Percentiles rank a stretch among this genome's conserved stretches.
Evolutionary conservation across 805 yeast genomes (phyloP).

Genomic region (Pichia manshurica): DNA sequence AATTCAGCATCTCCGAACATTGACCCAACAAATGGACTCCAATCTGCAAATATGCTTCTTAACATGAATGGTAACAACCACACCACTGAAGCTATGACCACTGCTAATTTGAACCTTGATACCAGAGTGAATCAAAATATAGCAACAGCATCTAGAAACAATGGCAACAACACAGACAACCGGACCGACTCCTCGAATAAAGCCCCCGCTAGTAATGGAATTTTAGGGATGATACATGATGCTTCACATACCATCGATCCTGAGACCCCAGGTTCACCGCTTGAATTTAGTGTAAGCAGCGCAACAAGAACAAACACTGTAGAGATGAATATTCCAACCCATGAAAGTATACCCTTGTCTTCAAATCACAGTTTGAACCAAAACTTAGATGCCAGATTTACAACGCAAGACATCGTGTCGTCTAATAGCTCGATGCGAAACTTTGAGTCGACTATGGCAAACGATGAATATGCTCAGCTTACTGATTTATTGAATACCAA

Average conservation of each 20-base stretch:
- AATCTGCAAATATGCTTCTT: too few relatives aligned
- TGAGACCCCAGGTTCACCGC: slow-evolving; percentile 12
- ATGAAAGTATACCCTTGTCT: neutral
- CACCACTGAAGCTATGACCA: too few relatives aligned
- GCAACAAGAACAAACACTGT: slow-evolving; percentile 7
- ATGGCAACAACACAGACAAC: too few relatives aligned
- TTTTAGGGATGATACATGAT: neutral
- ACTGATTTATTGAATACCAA: slow-evolving; percentile 35
- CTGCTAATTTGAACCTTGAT: too few relatives aligned
- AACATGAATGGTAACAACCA: too few relatives aligned
- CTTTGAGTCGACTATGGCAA: slow-evolving; percentile 33
- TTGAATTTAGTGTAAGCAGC: slow-evolving; percentile 14
- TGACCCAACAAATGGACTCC: too few relatives aligned
- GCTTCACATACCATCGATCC: neutral
- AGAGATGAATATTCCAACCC: neutral
- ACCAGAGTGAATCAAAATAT: too few relatives aligned
- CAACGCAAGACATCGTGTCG: slow-evolving; percentile 11
- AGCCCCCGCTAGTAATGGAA: neutral
- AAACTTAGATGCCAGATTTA: neutral
- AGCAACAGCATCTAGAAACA: too few relatives aligned
- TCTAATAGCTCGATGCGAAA: slow-evolving; percentile 18
- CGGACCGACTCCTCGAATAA: too few relatives aligned
- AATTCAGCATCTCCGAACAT: too few relatives aligned
- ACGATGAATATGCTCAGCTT: slow-evolving; percentile 31
- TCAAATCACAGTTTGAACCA: neutral